Base-by-base conservation (phyloP, 1,284 basidiomycete species). In the Kwoniella shivajii region DNA sequence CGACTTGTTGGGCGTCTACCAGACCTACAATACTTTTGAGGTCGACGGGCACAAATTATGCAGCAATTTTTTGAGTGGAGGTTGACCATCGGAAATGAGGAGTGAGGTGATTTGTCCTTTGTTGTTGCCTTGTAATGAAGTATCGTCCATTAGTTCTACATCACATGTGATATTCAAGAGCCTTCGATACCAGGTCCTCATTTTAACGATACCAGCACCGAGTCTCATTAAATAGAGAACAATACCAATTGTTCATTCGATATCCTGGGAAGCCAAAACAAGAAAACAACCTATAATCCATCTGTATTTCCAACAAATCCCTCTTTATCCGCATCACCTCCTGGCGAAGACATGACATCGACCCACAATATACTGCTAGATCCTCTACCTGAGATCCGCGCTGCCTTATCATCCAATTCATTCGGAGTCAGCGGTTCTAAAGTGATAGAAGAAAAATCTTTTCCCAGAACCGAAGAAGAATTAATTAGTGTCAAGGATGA, bases 371-470 rank as follows among this genome's bases (percentile, higher is more conserved):
- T 74, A 56, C 69, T 72, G 22, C 47, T 66, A 24, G 62, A 76
- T 57, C 74, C 74, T 4, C n/a, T 71, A 14, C 34, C 65, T 5
- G 74, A 76, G 58, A 64, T 76, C 11, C 46, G 45, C 33, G 49
- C 49, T 10, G 71, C 70, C 14, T 59, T 76, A 14, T 26, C 51
- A 4, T 58, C 58, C 22, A 69, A 72, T 50, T 52, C 66, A 2
- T 76, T 74, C 50, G 74, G 73, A 4, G 31, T 74, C 16, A 41
- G 18, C 3, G 31, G 44, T 4, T 71, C 59, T 9, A n/a, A 11
- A 0, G 31, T 67, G 11, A 38, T 68, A 26, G 34, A 58, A 3
- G 66, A 61, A 2, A 34, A 50, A 6, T 67, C 61, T 10, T 75
- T 66, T 50, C 72, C 73, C 6, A 50, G 54, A 38, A 72, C 65